A percentile compares a stretch with the other conserved stretches of the same genome.
Evolutionary conservation across 2,329 filamentous ascomycete species (phyloP).

Genomic region (Triangularia verruculosa): DNA sequence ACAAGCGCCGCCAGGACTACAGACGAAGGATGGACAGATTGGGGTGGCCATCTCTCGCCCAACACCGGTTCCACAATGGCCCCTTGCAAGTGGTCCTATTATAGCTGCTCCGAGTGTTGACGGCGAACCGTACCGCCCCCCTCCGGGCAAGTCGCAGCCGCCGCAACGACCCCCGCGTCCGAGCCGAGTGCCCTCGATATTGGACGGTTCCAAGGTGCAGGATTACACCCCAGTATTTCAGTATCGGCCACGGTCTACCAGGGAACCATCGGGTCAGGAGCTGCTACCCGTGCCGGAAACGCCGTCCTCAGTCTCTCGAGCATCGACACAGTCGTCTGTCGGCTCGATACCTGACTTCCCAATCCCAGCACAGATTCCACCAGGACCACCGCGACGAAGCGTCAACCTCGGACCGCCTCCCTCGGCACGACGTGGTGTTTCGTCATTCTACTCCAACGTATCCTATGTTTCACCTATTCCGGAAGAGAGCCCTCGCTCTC

Average conservation of each 20-base stretch:
- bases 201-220: slow-evolving; percentile 55
- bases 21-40: slow-evolving; percentile 39
- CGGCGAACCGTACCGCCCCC: slow-evolving; percentile 47
- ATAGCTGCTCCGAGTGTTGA: slow-evolving; percentile 34
- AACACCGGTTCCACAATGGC: slow-evolving; percentile 53
- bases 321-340: slow-evolving; percentile 53
- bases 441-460: slow-evolving; percentile 62
- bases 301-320: slow-evolving; percentile 50
- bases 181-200: slow-evolving; percentile 56
- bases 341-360: slow-evolving; percentile 61
- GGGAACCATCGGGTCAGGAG: slow-evolving; percentile 37
- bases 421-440: slow-evolving; percentile 57
- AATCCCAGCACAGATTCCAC: slow-evolving; percentile 37
- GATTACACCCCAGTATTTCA: slow-evolving; percentile 55
- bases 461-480: slow-evolving; percentile 74
- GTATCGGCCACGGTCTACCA: slow-evolving; percentile 39
- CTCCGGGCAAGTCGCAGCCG: slow-evolving; percentile 48
- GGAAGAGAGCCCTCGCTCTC: slow-evolving; percentile 61
- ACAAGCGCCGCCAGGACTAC: slow-evolving; percentile 35
- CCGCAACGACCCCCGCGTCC: slow-evolving; percentile 60
- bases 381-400: slow-evolving; percentile 43
- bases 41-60: slow-evolving; percentile 53
- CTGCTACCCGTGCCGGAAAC: slow-evolving; percentile 47
- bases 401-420: slow-evolving; percentile 59
- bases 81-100: slow-evolving; percentile 41